Conservation (phyloP, 495 filamentous ascomycete species). For the Staphylotrichum tortipilum region DNA sequence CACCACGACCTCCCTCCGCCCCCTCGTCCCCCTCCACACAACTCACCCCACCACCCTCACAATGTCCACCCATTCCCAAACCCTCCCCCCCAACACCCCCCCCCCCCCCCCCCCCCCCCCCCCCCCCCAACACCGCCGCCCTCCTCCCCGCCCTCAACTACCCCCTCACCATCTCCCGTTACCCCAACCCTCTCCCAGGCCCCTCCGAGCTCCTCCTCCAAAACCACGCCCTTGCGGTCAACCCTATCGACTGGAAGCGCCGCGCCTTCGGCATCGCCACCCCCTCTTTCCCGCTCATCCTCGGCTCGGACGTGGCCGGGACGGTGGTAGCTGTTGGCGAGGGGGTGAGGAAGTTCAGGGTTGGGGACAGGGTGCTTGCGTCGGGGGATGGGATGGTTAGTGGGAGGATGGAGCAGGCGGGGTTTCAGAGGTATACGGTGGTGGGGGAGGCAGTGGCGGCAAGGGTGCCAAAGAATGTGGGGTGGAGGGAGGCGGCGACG, state of each 20-base stretch:
- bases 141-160: background rate
- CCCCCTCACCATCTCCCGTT: conserved; percentile 23
- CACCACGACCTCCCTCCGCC: too few species aligned
- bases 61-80: background rate
- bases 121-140: conserved; percentile 12
- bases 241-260: conserved; percentile 41
- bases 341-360: conserved; percentile 35
- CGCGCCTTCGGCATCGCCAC: conserved; percentile 27
- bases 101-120: too few species aligned
- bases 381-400: conserved; percentile 9
- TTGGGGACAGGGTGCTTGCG: conserved; percentile 38
- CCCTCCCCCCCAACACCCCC: too few species aligned
- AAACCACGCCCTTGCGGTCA: conserved; percentile 33
- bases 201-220: conserved; percentile 31
- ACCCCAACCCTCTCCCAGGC: conserved; percentile 24
- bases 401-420: conserved; percentile 10
- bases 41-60: too few species aligned
- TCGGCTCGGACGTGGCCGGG: conserved; percentile 50
- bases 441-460: too few species aligned
- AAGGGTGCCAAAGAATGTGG: too few species aligned
- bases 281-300: conserved; percentile 38
- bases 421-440: too few species aligned
- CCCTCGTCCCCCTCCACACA: too few species aligned
- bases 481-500: too few species aligned
- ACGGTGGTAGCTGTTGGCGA: conserved; percentile 40